Percentiles rank a stretch among this genome's conserved stretches.
Conservation (phyloP, 352 stramenopile genomes). For the Pelagophyceae sp. region DNA sequence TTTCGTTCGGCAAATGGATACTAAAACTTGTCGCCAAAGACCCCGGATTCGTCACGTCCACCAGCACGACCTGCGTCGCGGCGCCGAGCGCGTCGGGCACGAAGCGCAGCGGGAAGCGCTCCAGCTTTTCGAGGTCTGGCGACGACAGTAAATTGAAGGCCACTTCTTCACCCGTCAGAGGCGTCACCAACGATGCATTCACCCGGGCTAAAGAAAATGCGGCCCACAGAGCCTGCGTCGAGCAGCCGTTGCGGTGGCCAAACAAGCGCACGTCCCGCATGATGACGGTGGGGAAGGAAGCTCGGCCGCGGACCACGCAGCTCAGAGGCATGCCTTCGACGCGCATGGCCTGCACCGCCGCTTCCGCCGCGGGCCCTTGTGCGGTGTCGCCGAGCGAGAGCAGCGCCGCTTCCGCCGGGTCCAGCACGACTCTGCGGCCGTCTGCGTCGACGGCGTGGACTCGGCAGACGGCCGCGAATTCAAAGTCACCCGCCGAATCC, state of each 20-base stretch:
- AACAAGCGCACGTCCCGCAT: conserved; percentile 66
- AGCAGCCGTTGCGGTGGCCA: conserved; percentile 17
- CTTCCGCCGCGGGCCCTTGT: not conserved
- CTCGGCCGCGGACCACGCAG: conserved; percentile 54
- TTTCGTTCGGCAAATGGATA: conserved; percentile 75
- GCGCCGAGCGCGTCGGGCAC: conserved; percentile 20
- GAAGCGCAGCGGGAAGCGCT: conserved; percentile 43
- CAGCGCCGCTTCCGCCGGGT: conserved; percentile 19
- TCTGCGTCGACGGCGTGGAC: conserved; percentile 29
- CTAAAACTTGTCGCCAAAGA: conserved; percentile 65
- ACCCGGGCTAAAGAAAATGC: conserved; percentile 28
- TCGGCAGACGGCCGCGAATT: conserved; percentile 57
- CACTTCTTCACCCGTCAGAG: conserved; percentile 43
- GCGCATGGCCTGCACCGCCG: too few relatives aligned
- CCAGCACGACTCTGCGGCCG: conserved; percentile 21
- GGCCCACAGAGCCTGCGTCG: conserved; percentile 30
- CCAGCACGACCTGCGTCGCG: conserved; percentile 39
- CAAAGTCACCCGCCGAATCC: conserved; percentile 51
- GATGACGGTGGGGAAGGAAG: conserved; percentile 70
- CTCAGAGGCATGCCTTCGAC: conserved; percentile 22
- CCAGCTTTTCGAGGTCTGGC: conserved; percentile 30
- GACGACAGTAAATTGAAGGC: conserved; percentile 33
- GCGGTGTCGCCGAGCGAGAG: conserved; percentile 18
- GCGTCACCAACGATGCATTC: conserved; percentile 41
- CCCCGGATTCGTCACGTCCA: conserved; percentile 73